Base-by-base conservation (phyloP, 2,329 filamentous ascomycete species). In the Colletotrichum aenigma region DNA sequence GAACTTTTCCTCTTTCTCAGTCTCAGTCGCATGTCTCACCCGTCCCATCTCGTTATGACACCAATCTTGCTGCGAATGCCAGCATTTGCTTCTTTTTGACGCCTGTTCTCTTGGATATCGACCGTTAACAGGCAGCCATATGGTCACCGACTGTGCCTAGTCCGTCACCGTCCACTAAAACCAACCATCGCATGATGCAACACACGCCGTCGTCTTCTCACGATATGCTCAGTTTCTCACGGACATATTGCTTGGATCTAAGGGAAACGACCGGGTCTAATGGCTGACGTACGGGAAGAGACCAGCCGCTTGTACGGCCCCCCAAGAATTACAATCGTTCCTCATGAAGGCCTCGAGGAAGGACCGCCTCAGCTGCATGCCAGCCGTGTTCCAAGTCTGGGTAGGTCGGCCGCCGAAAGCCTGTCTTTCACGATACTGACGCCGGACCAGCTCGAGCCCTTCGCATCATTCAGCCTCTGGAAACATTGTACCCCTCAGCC, bases 241-340 rank as follows among this genome's bases (percentile, higher is more conserved):
- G 43, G 28, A 73, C 36, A 48, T 13, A 73, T 32, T 68, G 43
- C 48, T 73, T 76, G 69, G 73, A 76, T 61, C 66, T 72, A 68
- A 52, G 58, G 66, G 73, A 72, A 68, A 76, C 73, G 21, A 62
- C 38, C 52, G 12, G 69, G n/a, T 69, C 71, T 61, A 55, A 78
- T 78, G 77, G 75, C 76, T 71, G 72, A 70, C 32, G 65, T 30
- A 75, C 75, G 66, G 52, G 75, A 77, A 65, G 77, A 77, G 61
- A 74, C 32, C 12, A 66, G 61, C 75, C 77, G 77, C 55, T 62
- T 78, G 43, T 70, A 78, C 58, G 77, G 77, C 72, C 77, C 77
- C 52, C 75, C 77, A 15, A 67, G 58, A 66, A 75, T 78, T 36
- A 78, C 77, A 7, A 43, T 78, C 38, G 30, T 78, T 21, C 77